Evolutionary conservation across 2,329 filamentous ascomycete genomes (phyloP).

Genomic region (Trichophyton verrucosum): DNA sequence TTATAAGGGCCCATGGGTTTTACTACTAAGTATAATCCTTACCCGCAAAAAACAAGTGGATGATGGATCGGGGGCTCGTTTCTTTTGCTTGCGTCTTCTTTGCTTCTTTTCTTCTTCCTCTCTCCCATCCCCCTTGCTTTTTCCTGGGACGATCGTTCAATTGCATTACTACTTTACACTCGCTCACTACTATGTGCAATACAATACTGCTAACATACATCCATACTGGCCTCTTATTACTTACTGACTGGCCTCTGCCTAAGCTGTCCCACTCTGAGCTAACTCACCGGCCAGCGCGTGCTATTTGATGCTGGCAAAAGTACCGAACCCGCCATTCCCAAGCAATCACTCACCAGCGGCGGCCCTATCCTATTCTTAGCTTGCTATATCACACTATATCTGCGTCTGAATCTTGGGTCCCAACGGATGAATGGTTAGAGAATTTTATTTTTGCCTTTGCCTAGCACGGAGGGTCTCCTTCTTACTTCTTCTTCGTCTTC

Average conservation of each 20-base stretch:
- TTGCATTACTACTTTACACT: too few relatives aligned
- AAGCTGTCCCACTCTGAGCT: background rate
- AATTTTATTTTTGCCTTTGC: background rate
- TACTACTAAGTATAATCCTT: background rate
- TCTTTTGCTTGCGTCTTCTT: background rate
- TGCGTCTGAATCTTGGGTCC: background rate
- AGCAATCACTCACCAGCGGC: too few relatives aligned
- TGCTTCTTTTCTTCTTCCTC: background rate
- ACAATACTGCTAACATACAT: too few relatives aligned
- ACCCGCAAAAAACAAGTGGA: background rate
- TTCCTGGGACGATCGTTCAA: background rate
- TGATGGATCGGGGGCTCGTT: background rate
- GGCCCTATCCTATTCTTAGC: background rate
- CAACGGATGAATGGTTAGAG: background rate
- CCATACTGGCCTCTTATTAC: background rate
- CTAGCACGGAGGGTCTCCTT: background rate
- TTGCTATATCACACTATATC: background rate
- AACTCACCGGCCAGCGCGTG: background rate
- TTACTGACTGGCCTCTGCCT: background rate
- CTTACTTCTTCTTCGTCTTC: background rate
- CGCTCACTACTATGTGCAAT: too few relatives aligned
- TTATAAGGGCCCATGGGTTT: background rate
- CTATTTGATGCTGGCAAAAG: background rate
- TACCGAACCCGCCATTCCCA: background rate
- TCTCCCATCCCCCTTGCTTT: background rate